Conservation (phyloP, 2,329 filamentous ascomycete species). For the Botrytis sinoallii region DNA sequence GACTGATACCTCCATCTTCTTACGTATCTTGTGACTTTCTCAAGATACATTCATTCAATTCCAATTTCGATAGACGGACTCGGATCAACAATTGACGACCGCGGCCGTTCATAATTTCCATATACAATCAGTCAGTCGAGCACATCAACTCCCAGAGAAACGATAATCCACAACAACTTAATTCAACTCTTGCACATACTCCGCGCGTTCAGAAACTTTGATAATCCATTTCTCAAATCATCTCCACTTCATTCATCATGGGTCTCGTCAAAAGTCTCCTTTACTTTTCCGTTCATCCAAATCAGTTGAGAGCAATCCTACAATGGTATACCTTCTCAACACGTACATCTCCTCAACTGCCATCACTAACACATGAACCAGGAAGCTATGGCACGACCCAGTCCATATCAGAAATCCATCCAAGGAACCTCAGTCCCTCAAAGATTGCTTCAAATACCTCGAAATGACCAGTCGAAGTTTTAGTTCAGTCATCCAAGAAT, state of each 20-base stretch:
- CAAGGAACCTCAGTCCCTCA: constrained; percentile 71
- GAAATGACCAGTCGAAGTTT: constrained; percentile 91
- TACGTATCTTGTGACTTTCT: background rate
- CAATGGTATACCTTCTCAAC: constrained; percentile 65
- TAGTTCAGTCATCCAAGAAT: constrained; percentile 86
- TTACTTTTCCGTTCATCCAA: constrained; percentile 73
- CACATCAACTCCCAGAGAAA: background rate
- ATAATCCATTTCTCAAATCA: background rate
- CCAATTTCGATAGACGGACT: background rate
- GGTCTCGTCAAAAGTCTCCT: constrained; percentile 51
- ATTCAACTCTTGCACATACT: background rate
- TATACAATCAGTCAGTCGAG: background rate
- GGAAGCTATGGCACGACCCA: constrained; percentile 96
- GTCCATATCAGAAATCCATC: constrained; percentile 77
- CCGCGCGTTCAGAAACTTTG: background rate
- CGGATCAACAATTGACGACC: background rate
- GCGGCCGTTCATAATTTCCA: constrained; percentile 4
- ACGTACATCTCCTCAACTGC: background rate
- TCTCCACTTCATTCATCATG: constrained; percentile 45
- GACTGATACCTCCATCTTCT: background rate
- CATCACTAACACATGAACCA: constrained; percentile 40
- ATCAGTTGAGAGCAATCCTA: constrained; percentile 75
- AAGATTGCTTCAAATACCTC: constrained; percentile 82
- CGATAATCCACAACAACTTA: constrained; percentile 1
- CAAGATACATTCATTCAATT: background rate